Evolutionary conservation across 164 flowering plant species (phyloP).

Genomic region (Nymphaea colorata): DNA sequence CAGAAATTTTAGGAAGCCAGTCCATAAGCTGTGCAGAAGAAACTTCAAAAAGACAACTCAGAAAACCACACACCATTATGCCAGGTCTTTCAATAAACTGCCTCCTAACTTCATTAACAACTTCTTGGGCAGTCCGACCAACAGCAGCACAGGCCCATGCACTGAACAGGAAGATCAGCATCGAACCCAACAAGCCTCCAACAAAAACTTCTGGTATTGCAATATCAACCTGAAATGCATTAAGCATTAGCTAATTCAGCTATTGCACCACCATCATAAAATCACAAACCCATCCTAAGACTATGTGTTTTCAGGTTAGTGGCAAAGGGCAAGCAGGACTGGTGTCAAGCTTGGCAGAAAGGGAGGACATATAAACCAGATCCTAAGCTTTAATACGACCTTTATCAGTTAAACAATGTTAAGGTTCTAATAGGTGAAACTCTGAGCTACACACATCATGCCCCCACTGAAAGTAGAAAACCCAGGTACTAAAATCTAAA

Average conservation of each 20-base stretch:
- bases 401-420: no score
- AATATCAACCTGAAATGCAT: slow-evolving; percentile 74
- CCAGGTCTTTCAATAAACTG: slow-evolving; percentile 99
- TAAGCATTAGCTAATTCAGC: slow-evolving; percentile 5
- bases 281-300: no score
- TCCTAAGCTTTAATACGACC: no score
- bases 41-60: not conserved
- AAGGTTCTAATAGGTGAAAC: no score
- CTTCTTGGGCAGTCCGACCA: slow-evolving; percentile 98
- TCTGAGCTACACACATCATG: no score
- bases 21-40: not conserved
- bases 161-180: slow-evolving; percentile 95
- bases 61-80: slow-evolving; percentile 61
- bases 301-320: no score
- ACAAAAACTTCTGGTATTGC: slow-evolving; percentile 96
- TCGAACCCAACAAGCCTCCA: slow-evolving; percentile 95
- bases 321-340: no score
- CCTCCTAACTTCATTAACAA: slow-evolving; percentile 94
- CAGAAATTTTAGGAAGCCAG: slow-evolving; percentile 5
- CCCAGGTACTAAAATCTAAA: no score
- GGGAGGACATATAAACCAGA: no score
- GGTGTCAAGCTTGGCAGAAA: no score
- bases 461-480: no score
- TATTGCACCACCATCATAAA: no score
- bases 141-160: slow-evolving; percentile 99